Evolutionary conservation across 2,329 filamentous ascomycete species (phyloP).

Genomic region (Leptographium lundbergii): DNA sequence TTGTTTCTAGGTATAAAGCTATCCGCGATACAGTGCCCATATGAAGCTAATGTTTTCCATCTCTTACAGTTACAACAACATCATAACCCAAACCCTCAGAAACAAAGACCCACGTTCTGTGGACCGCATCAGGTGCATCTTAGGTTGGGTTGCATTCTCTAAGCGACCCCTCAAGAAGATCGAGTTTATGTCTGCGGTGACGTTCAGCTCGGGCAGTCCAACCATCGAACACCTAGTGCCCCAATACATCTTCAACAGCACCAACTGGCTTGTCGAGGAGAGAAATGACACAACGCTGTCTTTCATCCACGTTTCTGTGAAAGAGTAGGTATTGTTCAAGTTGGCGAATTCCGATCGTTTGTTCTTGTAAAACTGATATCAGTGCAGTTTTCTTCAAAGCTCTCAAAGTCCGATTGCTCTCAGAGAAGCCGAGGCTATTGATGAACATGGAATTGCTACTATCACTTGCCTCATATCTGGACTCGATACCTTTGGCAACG

Average conservation of each 20-base stretch:
- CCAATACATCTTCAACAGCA: slow-evolving; percentile 9
- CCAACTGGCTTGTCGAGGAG: slow-evolving; percentile 10
- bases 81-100: slow-evolving; percentile 16
- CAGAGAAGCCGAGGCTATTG: slow-evolving; percentile 1
- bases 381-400: slow-evolving; percentile 10
- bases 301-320: slow-evolving; percentile 14
- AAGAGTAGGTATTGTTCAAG: slow-evolving; percentile 12
- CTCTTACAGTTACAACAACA: slow-evolving; percentile 8
- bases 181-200: slow-evolving; percentile 21
- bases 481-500: slow-evolving; percentile 7
- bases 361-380: too few relatives aligned
- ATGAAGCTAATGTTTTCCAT: too few relatives aligned
- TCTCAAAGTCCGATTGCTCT: slow-evolving; percentile 4
- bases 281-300: slow-evolving; percentile 9
- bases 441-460: slow-evolving; percentile 14
- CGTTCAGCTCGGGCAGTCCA: slow-evolving; percentile 2
- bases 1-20: too few relatives aligned
- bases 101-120: slow-evolving; percentile 17
- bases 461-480: slow-evolving; percentile 16
- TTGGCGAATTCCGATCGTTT: too few relatives aligned
- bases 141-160: slow-evolving; percentile 25
- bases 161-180: slow-evolving; percentile 20
- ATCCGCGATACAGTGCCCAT: too few relatives aligned
- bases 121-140: slow-evolving; percentile 16
- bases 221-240: slow-evolving; percentile 2